Conservation (phyloP, 306 rosid species). For the Quercus variabilis region DNA sequence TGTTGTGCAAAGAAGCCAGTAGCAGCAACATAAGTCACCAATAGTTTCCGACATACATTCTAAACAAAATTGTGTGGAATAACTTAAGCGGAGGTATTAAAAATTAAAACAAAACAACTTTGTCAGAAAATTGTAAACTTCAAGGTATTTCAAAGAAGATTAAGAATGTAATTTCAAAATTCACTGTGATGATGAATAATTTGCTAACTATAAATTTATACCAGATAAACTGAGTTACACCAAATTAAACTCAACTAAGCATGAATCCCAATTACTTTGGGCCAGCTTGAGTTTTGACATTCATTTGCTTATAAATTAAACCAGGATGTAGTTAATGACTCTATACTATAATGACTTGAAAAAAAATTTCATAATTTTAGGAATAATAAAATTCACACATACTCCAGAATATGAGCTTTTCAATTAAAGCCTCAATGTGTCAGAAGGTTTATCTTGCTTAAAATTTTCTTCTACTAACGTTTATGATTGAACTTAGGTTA, state of each 20-base stretch:
- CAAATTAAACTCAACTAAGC: not conserved
- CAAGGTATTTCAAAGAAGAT: not conserved
- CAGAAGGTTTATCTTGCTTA: not conserved
- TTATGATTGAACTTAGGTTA: not conserved
- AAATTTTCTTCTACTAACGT: not conserved
- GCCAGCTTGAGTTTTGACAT: not conserved
- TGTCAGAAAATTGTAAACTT: not conserved
- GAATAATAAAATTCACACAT: not conserved
- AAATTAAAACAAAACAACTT: not conserved
- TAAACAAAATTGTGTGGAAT: not conserved
- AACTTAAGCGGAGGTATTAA: no score
- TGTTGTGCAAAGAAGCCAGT: not conserved
- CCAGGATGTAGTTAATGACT: not conserved
- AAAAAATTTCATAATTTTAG: not conserved
- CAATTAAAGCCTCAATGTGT: constrained; percentile 5
- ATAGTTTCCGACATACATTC: not conserved
- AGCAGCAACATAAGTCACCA: not conserved
- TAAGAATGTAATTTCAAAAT: not conserved
- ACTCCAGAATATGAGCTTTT: constrained; percentile 8
- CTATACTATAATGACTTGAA: not conserved
- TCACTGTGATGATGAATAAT: not conserved
- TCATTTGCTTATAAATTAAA: not conserved
- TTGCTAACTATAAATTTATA: not conserved
- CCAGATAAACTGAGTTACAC: not conserved
- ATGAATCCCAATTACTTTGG: not conserved